Evolutionary conservation across 2,329 filamentous ascomycete species (phyloP).

Genomic region (Colletotrichum caudatum): DNA sequence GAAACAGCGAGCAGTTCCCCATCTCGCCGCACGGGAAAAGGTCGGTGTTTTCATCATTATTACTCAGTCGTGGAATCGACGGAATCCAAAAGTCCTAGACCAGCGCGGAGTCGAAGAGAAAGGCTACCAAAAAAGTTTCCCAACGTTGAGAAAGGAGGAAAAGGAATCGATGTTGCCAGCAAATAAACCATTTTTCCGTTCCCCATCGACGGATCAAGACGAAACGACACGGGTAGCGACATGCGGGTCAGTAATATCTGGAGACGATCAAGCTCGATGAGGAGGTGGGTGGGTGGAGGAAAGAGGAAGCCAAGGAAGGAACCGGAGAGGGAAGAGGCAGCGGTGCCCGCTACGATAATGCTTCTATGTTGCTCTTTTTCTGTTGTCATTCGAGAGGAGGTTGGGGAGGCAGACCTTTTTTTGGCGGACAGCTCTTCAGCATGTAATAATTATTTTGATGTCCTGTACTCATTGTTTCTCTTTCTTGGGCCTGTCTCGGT

Average conservation of each 20-base stretch:
- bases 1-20: constrained; percentile 32
- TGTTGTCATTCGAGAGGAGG: constrained; percentile 35
- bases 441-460: constrained; percentile 63
- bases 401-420: constrained; percentile 49
- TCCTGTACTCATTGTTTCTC: constrained; percentile 51
- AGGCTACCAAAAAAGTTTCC: constrained; percentile 26
- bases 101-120: constrained; percentile 37
- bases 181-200: constrained; percentile 4
- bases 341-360: constrained; percentile 43
- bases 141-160: constrained; percentile 19
- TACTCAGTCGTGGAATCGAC: constrained; percentile 29
- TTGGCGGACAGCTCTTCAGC: constrained; percentile 53
- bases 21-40: constrained; percentile 18
- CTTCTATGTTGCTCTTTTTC: constrained; percentile 41
- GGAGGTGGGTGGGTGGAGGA: constrained; percentile 3
- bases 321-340: constrained; percentile 28
- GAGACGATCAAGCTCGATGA: constrained; percentile 3
- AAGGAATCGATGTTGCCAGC: constrained; percentile 17
- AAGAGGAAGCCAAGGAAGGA: constrained; percentile 28
- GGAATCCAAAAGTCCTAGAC: constrained; percentile 38
- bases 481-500: constrained; percentile 44
- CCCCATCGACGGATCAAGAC: constrained; percentile 13
- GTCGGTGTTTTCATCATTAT: constrained; percentile 17
- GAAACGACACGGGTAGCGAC: constrained; percentile 13
- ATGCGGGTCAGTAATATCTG: constrained; percentile 31